A percentile compares a stretch with the other conserved stretches of the same genome.
Conservation (phyloP, 2,329 filamentous ascomycete genomes). For the Fonsecaea erecta region DNA sequence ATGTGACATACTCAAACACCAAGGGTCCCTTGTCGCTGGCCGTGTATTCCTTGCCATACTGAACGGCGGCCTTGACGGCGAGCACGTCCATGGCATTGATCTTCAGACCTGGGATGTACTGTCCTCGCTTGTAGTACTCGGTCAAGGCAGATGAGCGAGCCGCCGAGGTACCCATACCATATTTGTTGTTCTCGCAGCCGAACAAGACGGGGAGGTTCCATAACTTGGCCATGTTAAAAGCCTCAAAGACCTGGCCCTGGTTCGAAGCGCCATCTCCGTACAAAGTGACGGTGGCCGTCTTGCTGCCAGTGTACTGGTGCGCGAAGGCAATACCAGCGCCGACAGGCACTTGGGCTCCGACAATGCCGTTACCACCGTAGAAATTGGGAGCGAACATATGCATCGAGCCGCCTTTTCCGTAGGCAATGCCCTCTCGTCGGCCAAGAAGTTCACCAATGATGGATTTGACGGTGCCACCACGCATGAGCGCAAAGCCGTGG, state of each 20-base stretch:
- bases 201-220: conserved; percentile 97
- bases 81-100: conserved; percentile 99
- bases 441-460: conserved; percentile 97
- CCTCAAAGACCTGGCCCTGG: conserved; percentile 99
- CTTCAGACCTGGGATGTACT: conserved; percentile 99
- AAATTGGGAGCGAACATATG: conserved; percentile 99
- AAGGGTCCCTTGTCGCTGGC: conserved; percentile 84
- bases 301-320: conserved; percentile 87
- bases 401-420: conserved; percentile 99
- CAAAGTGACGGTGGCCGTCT: conserved; percentile 84
- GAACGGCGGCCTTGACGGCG: conserved; percentile 92
- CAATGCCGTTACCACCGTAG: conserved; percentile 98
- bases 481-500: conserved; percentile 98
- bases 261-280: conserved; percentile 99
- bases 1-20: conserved; percentile 98
- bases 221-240: conserved; percentile 99
- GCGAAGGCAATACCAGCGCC: conserved; percentile 96
- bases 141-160: conserved; percentile 92
- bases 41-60: conserved; percentile 91
- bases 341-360: conserved; percentile 96
- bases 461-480: conserved; percentile 83
- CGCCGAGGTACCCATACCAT: conserved; percentile 98
- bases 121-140: conserved; percentile 99
- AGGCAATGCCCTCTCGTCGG: conserved; percentile 92
- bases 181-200: conserved; percentile 99